Percentiles rank a stretch among this genome's conserved stretches.
phyloP scores from a whole-genome alignment of 176 grass and related monocot species.

The Phyllostachys edulis region DNA sequence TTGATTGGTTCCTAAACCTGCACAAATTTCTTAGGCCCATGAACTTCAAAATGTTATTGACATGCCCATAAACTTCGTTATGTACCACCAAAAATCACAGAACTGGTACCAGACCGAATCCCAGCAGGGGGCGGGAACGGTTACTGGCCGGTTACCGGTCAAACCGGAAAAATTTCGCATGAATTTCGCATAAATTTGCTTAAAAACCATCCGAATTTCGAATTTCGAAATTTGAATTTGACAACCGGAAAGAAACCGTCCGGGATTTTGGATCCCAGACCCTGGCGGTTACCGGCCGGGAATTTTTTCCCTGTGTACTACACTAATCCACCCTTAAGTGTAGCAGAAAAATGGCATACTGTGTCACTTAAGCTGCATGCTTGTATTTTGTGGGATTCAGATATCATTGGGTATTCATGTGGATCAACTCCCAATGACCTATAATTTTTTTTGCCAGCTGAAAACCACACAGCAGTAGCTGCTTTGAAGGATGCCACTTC shows the following conservation, averaged over 20 bases:
- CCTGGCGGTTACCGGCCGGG: too few relatives aligned
- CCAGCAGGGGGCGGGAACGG: too few relatives aligned
- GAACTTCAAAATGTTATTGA: not conserved
- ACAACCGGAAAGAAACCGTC: too few relatives aligned
- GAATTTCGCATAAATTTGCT: too few relatives aligned
- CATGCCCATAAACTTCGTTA: not conserved
- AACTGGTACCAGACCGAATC: too few relatives aligned
- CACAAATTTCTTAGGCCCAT: not conserved
- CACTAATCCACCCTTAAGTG: not conserved
- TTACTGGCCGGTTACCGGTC: too few relatives aligned
- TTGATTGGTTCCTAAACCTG: slow-evolving; percentile 1
- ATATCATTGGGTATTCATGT: not conserved
- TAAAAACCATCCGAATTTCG: too few relatives aligned
- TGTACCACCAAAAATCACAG: too few relatives aligned
- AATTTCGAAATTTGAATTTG: too few relatives aligned
- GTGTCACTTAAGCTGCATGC: not conserved
- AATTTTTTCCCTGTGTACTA: too few relatives aligned
- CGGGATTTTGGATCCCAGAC: too few relatives aligned
- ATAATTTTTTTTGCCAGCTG: slow-evolving; percentile 41
- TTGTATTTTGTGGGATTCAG: not conserved
- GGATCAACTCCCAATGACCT: not conserved
- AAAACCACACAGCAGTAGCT: slow-evolving; percentile 37
- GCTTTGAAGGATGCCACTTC: slow-evolving; percentile 54
- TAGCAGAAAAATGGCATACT: not conserved
- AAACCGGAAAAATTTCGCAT: too few relatives aligned